Percentiles rank a stretch among this genome's conserved stretches.
Conservation (phyloP, 495 filamentous ascomycete genomes). For the Lindgomyces ingoldianus region DNA sequence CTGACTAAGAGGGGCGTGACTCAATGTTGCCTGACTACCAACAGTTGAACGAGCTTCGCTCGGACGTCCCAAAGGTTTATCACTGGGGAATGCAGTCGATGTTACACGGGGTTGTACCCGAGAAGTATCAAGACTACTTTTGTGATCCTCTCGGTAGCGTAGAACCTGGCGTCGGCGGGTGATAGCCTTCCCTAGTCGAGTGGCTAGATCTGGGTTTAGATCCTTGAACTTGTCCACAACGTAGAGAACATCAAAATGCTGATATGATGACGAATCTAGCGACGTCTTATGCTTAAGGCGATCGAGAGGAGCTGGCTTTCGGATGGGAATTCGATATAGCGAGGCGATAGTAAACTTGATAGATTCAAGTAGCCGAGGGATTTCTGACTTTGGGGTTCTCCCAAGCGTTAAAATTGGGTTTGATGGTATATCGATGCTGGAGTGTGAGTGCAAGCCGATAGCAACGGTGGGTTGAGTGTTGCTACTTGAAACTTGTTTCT, state of each 20-base stretch:
- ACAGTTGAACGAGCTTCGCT: neutral
- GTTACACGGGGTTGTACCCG: neutral
- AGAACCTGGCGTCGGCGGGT: conserved; percentile 13
- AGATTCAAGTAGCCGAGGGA: conserved; percentile 9
- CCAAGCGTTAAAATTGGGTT: neutral
- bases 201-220: conserved; percentile 4
- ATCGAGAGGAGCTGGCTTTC: conserved; percentile 23
- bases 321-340: conserved; percentile 17
- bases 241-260: conserved; percentile 23
- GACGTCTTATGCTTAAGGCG: conserved; percentile 3
- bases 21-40: neutral
- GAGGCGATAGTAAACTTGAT: conserved; percentile 15
- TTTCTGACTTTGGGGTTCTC: neutral
- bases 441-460: neutral
- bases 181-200: conserved; percentile 16
- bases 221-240: conserved; percentile 18
- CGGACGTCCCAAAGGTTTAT: neutral
- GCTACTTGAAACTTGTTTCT: neutral
- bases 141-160: conserved; percentile 9
- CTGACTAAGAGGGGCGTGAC: neutral
- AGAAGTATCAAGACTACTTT: neutral
- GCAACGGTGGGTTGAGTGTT: neutral
- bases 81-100: neutral
- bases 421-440: neutral
- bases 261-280: conserved; percentile 4